Evolutionary conservation across 169 alveolate species (phyloP).

Genomic region (Cryptosporidium felis): DNA sequence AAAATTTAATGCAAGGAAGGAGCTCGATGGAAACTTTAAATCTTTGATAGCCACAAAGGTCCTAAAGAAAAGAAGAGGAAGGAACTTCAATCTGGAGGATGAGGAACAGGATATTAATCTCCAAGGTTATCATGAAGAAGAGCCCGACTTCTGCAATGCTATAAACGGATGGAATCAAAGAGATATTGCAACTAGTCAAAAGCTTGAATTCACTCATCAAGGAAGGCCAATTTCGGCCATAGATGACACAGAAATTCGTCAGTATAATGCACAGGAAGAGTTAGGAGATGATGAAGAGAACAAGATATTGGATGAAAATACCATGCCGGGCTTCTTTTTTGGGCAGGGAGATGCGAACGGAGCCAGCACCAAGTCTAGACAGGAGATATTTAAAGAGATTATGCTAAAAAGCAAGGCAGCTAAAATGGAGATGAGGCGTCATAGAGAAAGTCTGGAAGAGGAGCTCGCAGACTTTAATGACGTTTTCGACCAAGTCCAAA

Average conservation of each 20-base stretch:
- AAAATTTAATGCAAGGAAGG: slow-evolving; percentile 15
- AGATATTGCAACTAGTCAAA: too few species aligned
- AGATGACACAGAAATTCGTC: slow-evolving; percentile 5
- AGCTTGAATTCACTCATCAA: slow-evolving; percentile 57
- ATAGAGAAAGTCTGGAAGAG: slow-evolving; percentile 45
- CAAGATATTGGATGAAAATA: neutral
- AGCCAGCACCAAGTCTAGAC: slow-evolving; percentile 2
- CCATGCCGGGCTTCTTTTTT: slow-evolving; percentile 48
- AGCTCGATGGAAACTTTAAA: neutral
- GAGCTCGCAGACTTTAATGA: neutral
- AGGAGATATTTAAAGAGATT: slow-evolving; percentile 59
- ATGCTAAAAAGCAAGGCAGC: slow-evolving; percentile 52
- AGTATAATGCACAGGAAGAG: neutral
- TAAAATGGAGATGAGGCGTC: slow-evolving; percentile 52
- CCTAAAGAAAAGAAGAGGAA: slow-evolving; percentile 8
- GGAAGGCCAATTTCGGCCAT: slow-evolving; percentile 39
- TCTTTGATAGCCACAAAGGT: slow-evolving; percentile 7
- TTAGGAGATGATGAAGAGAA: neutral
- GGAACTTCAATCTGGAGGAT: neutral
- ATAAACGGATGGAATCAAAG: too few species aligned
- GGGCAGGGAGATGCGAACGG: slow-evolving; percentile 37
- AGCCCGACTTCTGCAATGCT: neutral
- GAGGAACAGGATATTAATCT: too few species aligned
- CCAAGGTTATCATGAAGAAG: neutral
- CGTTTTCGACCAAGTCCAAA: slow-evolving; percentile 33